Percentiles rank a stretch among this genome's conserved stretches.
Evolutionary conservation across 495 filamentous ascomycete species (phyloP).

Genomic region (Aspergillus ellipticus): DNA sequence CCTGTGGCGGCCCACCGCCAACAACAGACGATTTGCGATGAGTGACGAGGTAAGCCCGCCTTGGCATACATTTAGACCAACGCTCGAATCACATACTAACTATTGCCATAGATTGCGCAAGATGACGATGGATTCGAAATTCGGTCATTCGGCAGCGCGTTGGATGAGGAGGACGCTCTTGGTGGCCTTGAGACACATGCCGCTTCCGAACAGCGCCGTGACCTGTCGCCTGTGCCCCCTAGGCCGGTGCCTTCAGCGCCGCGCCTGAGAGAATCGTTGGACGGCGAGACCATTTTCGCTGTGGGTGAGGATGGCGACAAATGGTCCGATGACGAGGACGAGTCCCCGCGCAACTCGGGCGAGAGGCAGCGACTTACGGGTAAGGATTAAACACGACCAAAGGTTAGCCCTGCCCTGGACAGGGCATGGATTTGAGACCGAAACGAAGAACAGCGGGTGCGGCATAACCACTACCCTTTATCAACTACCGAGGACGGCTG

Average conservation of each 20-base stretch:
- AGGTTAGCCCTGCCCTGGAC: not conserved
- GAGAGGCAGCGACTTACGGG: constrained; percentile 63
- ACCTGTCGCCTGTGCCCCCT: constrained; percentile 49
- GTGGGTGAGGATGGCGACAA: constrained; percentile 79
- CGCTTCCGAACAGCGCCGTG: constrained; percentile 28
- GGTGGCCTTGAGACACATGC: constrained; percentile 38
- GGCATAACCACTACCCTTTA: not conserved
- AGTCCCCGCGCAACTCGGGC: constrained; percentile 50
- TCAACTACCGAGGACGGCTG: not conserved
- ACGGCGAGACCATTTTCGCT: constrained; percentile 92
- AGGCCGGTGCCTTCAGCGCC: constrained; percentile 47
- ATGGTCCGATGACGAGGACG: constrained; percentile 65
- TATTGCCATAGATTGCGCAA: constrained; percentile 68
- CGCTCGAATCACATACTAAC: constrained; percentile 23
- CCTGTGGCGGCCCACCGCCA: constrained; percentile 92
- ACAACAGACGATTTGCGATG: constrained; percentile 98
- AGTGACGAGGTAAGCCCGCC: constrained; percentile 72
- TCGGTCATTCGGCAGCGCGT: constrained; percentile 78
- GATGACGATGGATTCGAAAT: constrained; percentile 99
- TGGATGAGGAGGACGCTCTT: constrained; percentile 63
- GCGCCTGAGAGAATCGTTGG: constrained; percentile 62
- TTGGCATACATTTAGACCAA: not conserved
- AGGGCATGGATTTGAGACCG: not conserved
- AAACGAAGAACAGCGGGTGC: not conserved
- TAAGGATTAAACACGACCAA: constrained; percentile 18